Base-by-base conservation (phyloP, 179 eudicot genomes). In the Actinidia polygama region DNA sequence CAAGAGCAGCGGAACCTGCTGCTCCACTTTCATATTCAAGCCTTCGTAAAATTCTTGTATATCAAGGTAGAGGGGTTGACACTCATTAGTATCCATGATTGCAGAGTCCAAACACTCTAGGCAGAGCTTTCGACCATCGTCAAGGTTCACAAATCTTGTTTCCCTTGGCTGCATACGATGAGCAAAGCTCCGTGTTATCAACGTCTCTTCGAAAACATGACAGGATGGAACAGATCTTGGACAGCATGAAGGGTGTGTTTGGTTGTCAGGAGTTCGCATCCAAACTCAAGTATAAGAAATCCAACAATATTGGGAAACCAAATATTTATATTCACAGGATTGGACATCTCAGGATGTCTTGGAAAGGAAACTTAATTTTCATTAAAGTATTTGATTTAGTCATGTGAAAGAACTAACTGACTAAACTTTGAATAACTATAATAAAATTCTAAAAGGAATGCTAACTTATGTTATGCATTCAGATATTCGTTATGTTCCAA, bases 61-160 rank as follows among this genome's bases (percentile, higher is more conserved):
- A 71, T 92, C 95, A 64, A 86, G 85, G 83, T 91, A 89, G 81
- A 95, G 93, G 66, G 97, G 97, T 75, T 95, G 97, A 77, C 98
- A 95, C 85, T 90, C 87, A 12, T 83, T 84, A 0, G 95, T 92
- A 85, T 91, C 95, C 97, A 93, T 95, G 44, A 95, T 84, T 49
- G 92, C 89, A 66, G 98, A 93, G 85, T 95, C 97, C 71, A 95
- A 84, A 88, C 98, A 95, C 89, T 95, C 97, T 54, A 93, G 85
- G 90, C 98, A 95, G 54, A 93, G 89, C 83, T 88, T 95, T 69
- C 98, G 92, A 69, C 97, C 98, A 84, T 93, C 97, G 66, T 91
- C 90, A 72, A 95, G 97, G 73, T 92, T 81, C 75, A 91, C 92
- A 88, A 84, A 95, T 80, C 85, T 92, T 54, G 91, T 90, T 71